Evolutionary conservation across 345 rosid genomes (phyloP), one percentile per base, ranked within the genome.

Genomic region (Arabidopsis arenosa): DNA sequence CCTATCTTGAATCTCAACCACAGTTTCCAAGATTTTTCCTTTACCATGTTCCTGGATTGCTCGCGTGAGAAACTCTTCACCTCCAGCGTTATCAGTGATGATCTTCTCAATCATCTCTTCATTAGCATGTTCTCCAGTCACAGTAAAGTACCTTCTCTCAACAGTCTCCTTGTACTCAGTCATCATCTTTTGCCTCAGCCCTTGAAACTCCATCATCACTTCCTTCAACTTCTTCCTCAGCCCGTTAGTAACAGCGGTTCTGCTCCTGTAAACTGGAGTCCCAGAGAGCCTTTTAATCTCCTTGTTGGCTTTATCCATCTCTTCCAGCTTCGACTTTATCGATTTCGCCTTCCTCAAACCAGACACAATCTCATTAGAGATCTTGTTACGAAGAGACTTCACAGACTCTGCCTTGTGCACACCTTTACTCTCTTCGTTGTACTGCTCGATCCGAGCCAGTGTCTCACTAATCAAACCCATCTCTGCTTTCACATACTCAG

Each of bases 131-230:
- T 96, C 93, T 10, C 99, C 98, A 0, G 98, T 95, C 3, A 95
- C 98, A 0, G 99, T 93, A 14, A 81, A 95, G 75, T 95, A 95
- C 77, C 99, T 84, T 80, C 97, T 88, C 69, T 88, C 97, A 13
- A 95, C 87, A 3, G 94, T 87, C 11, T 95, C 99, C 74, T 91
- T 90, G 18, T 93, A 84, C 90, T 95, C 98, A 0, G 89, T 84
- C 94, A 93, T 90, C 93, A 88, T 86, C 80, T 81, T 90, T 83
- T 90, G 97, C 73, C 99, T 85, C 68, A 90, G 37, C n/a, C 75
- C 93, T 59, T 95, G 99, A 70, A 95, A 92, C 54, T 92, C 96
- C 97, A 95, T 87, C 99, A 95, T 95, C 69, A 95, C 81, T 82
- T 90, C 94, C 81, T 84, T 92, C 2, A 95, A 55, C 74, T 87